A percentile compares a stretch with the other conserved stretches of the same genome.
Conservation (phyloP, 192 early-diverging fungal genomes). For the Phlyctochytrium bullatum region DNA sequence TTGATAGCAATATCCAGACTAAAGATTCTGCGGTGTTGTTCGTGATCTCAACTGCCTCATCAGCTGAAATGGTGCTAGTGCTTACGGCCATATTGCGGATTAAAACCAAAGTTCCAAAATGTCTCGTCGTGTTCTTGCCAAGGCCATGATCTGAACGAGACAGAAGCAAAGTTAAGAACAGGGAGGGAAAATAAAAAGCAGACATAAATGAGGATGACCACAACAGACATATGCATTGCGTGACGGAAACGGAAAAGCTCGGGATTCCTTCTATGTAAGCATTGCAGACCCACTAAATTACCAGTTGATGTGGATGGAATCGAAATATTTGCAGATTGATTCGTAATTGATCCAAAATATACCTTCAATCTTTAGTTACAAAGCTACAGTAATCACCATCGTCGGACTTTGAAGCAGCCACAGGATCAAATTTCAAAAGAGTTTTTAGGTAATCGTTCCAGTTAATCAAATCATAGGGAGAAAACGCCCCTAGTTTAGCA, state of each 20-base stretch:
- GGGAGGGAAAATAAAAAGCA: background rate
- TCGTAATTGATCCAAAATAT: slow-evolving; percentile 91
- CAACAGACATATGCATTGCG: slow-evolving; percentile 70
- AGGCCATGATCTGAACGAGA: slow-evolving; percentile 27
- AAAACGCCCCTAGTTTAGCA: slow-evolving; percentile 33
- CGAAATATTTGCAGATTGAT: slow-evolving; percentile 73
- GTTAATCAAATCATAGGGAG: slow-evolving; percentile 21
- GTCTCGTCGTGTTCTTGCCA: slow-evolving; percentile 34
- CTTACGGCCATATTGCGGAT: slow-evolving; percentile 64
- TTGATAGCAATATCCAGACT: slow-evolving; percentile 79
- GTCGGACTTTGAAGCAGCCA: slow-evolving; percentile 62
- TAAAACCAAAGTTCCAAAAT: slow-evolving; percentile 60
- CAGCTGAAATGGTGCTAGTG: background rate
- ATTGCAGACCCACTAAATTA: slow-evolving; percentile 6
- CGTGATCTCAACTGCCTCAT: slow-evolving; percentile 55
- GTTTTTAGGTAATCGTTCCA: slow-evolving; percentile 73
- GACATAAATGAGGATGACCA: slow-evolving; percentile 33
- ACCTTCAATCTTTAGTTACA: slow-evolving; percentile 20
- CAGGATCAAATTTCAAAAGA: slow-evolving; percentile 71
- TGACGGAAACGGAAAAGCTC: slow-evolving; percentile 64
- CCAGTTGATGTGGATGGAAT: slow-evolving; percentile 86
- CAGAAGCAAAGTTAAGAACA: slow-evolving; percentile 33
- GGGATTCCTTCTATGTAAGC: slow-evolving; percentile 63
- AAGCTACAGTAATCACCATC: slow-evolving; percentile 50
- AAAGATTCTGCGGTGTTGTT: slow-evolving; percentile 43